Conservation (phyloP, 1,139 yeast genomes). For the Hyphopichia fennica region DNA sequence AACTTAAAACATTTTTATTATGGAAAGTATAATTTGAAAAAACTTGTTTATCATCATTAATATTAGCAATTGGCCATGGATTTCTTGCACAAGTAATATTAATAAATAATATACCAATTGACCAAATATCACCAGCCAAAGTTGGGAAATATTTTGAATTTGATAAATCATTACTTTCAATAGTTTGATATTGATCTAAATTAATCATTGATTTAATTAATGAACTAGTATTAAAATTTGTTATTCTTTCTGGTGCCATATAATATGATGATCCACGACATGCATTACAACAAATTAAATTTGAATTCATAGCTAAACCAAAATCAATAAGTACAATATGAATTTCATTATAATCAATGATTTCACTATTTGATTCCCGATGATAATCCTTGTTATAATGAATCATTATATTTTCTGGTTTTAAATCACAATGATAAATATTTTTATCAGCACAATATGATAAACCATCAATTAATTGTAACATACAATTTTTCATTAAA, state of each 20-base stretch:
- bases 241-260: constrained; percentile 89
- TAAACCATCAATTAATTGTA: constrained; percentile 74
- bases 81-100: constrained; percentile 82
- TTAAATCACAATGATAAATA: constrained; percentile 85
- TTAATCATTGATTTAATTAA: constrained; percentile 29
- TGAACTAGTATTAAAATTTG: constrained; percentile 40
- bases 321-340: constrained; percentile 75
- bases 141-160: constrained; percentile 55
- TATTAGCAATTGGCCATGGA: constrained; percentile 88
- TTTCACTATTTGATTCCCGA: constrained; percentile 14
- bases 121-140: constrained; percentile 83
- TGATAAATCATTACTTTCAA: constrained; percentile 17
- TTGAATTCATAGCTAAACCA: constrained; percentile 72
- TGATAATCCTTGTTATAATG: constrained; percentile 29
- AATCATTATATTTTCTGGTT: constrained; percentile 85
- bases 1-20: constrained; percentile 26
- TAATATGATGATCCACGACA: constrained; percentile 88
- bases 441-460: constrained; percentile 65
- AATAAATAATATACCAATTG: constrained; percentile 76
- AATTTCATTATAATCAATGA: constrained; percentile 54
- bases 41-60: constrained; percentile 51
- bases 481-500: constrained; percentile 68
- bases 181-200: constrained; percentile 26
- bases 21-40: constrained; percentile 46
- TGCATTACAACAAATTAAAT: constrained; percentile 62